phyloP scores from a whole-genome alignment of 495 filamentous ascomycete species.

The Lepraria neglecta region DNA sequence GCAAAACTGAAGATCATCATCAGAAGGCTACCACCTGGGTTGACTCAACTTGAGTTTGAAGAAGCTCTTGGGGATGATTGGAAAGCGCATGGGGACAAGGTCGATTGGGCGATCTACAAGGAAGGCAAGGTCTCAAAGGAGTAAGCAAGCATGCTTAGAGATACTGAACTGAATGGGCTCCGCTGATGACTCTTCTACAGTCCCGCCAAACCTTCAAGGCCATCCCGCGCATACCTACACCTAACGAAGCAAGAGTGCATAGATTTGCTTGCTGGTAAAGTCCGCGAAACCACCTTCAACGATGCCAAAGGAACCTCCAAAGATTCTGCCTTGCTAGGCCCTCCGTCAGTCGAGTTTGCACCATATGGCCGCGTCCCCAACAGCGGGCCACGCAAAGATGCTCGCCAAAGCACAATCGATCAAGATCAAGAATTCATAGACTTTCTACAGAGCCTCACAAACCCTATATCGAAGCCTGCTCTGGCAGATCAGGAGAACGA shows the following conservation, averaged over 20 bases:
- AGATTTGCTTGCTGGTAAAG: slow-evolving; percentile 54
- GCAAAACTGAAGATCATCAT: slow-evolving; percentile 79
- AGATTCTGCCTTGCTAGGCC: slow-evolving; percentile 62
- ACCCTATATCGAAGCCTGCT: slow-evolving; percentile 55
- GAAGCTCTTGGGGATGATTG: slow-evolving; percentile 72
- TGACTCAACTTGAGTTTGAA: slow-evolving; percentile 76
- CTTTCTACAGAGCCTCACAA: slow-evolving; percentile 81
- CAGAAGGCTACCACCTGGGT: slow-evolving; percentile 74
- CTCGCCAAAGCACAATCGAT: slow-evolving; percentile 88
- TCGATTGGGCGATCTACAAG: slow-evolving; percentile 75
- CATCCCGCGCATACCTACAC: slow-evolving; percentile 73
- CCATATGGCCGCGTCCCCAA: slow-evolving; percentile 76
- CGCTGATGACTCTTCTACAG: slow-evolving; percentile 38
- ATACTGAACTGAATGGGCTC: not conserved
- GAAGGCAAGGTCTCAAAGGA: slow-evolving; percentile 84
- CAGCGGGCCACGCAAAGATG: slow-evolving; percentile 62
- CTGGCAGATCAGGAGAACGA: slow-evolving; percentile 48
- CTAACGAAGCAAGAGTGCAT: slow-evolving; percentile 56
- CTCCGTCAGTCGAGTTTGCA: slow-evolving; percentile 73
- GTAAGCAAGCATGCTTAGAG: slow-evolving; percentile 38
- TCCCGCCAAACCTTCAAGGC: slow-evolving; percentile 68
- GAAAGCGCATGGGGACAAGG: slow-evolving; percentile 68
- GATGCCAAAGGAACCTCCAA: slow-evolving; percentile 67
- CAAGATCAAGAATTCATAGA: slow-evolving; percentile 91
- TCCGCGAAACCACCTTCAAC: slow-evolving; percentile 58